These are phyloP conservation scores for Sporisorium exsertum DNA, from an alignment of 1,284 basidiomycete species.

Conservation along the genomic window DNA sequence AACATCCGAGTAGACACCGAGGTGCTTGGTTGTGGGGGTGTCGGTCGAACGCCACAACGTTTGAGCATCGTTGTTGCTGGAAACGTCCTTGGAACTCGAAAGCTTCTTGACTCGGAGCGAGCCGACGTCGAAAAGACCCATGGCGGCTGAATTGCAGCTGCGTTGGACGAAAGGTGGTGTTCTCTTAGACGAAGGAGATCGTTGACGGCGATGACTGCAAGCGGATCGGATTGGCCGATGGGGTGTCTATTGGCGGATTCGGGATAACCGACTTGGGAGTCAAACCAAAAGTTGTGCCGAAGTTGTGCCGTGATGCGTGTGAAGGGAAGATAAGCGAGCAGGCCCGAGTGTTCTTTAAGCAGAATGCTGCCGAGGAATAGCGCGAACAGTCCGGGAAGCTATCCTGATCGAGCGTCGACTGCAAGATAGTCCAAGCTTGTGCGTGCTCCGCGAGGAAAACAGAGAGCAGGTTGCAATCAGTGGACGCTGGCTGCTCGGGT, in stretches of 20 bases:
- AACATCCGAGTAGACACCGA: conserved; percentile 25
- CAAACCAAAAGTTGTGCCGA: neutral
- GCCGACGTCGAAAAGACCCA: conserved; percentile 53
- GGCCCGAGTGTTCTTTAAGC: neutral
- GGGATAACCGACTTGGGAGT: neutral
- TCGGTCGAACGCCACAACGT: conserved; percentile 24
- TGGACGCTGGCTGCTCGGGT: neutral
- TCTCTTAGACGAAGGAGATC: neutral
- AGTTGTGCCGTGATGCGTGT: neutral
- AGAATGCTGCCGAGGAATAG: neutral
- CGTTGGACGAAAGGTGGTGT: neutral
- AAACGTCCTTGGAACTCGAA: conserved; percentile 14
- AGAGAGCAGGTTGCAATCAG: neutral
- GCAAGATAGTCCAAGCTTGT: neutral
- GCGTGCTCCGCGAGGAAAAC: neutral
- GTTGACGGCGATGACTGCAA: neutral
- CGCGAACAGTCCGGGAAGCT: neutral
- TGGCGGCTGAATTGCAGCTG: neutral
- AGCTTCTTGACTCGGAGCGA: conserved; percentile 36
- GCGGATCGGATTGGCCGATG: neutral
- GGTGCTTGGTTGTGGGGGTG: conserved; percentile 12
- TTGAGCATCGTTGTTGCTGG: conserved; percentile 6
- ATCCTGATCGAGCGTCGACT: neutral
- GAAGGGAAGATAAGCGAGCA: neutral
- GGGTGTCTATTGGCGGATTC: neutral